Evolutionary conservation across 768 basidiomycete species (phyloP).

Genomic region (Kwoniella botswanensis): DNA sequence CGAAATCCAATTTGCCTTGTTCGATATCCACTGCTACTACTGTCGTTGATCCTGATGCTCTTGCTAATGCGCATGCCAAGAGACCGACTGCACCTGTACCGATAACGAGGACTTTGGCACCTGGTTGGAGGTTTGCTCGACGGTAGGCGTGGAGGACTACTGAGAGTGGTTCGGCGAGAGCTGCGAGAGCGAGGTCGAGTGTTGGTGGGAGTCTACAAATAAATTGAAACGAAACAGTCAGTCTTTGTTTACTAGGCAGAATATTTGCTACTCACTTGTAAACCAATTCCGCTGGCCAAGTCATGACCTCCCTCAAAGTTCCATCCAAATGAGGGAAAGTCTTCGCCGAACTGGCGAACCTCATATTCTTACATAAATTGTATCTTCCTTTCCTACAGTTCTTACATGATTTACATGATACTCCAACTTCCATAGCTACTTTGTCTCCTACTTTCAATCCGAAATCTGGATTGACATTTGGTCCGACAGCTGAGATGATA

Average conservation of each 20-base stretch:
- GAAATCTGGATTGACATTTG: slow-evolving; percentile 59
- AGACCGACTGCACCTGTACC: slow-evolving; percentile 94
- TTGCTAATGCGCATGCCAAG: slow-evolving; percentile 80
- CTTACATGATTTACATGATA: slow-evolving; percentile 72
- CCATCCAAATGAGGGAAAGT: slow-evolving; percentile 93
- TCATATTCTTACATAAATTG: slow-evolving; percentile 88
- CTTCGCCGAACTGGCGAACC: slow-evolving; percentile 87
- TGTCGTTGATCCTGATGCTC: slow-evolving; percentile 68
- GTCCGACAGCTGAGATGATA: slow-evolving; percentile 78
- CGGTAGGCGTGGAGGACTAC: slow-evolving; percentile 74
- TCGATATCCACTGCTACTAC: slow-evolving; percentile 88
- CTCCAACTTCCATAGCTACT: slow-evolving; percentile 91
- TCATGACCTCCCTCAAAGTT: slow-evolving; percentile 83
- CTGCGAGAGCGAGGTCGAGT: slow-evolving; percentile 77
- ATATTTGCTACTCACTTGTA: slow-evolving; percentile 71
- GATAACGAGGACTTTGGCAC: slow-evolving; percentile 80
- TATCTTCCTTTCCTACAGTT: slow-evolving; percentile 70
- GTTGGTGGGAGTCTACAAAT: slow-evolving; percentile 67
- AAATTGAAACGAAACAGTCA: neutral
- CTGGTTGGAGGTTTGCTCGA: slow-evolving; percentile 60
- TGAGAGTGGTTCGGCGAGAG: slow-evolving; percentile 91
- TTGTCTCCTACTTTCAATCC: slow-evolving; percentile 71
- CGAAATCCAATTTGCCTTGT: slow-evolving; percentile 76
- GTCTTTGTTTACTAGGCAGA: neutral
- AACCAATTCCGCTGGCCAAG: slow-evolving; percentile 82